Evolutionary conservation across 768 basidiomycete species (phyloP).

Genomic region (Pholiota molesta): DNA sequence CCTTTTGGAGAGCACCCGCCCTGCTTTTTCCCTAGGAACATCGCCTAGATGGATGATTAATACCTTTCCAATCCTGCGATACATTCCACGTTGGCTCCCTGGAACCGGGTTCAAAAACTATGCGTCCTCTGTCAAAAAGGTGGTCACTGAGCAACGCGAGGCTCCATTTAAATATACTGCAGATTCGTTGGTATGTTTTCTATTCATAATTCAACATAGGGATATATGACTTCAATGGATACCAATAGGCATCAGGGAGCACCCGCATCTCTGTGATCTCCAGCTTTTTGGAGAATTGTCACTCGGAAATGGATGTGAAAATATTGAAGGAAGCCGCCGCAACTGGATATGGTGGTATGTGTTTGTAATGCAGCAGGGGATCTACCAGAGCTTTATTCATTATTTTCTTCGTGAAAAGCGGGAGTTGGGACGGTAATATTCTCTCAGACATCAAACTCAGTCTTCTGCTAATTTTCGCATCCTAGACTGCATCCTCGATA

Average conservation of each 20-base stretch:
- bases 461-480: not conserved
- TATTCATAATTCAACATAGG: too few species aligned
- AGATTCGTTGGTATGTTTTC: not conserved
- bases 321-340: not conserved
- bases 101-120: slow-evolving; percentile 11
- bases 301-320: not conserved
- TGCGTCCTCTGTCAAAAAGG: slow-evolving; percentile 21
- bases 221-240: not conserved
- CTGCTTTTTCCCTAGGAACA: slow-evolving; percentile 17
- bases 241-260: not conserved
- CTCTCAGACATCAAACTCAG: not conserved
- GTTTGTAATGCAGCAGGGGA: not conserved
- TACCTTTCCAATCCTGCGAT: slow-evolving; percentile 19
- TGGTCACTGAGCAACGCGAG: slow-evolving; percentile 13
- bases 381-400: not conserved
- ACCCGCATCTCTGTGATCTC: not conserved
- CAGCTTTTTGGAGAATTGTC: not conserved
- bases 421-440: slow-evolving; percentile 2
- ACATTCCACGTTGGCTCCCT: slow-evolving; percentile 24
- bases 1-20: slow-evolving; percentile 33
- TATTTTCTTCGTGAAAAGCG: not conserved
- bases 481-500: slow-evolving; percentile 15
- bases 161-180: slow-evolving; percentile 14
- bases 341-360: not conserved
- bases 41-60: slow-evolving; percentile 13